Base-by-base conservation (phyloP, 2,329 filamentous ascomycete species). In the Nannizziopsis arthrosporioides region DNA sequence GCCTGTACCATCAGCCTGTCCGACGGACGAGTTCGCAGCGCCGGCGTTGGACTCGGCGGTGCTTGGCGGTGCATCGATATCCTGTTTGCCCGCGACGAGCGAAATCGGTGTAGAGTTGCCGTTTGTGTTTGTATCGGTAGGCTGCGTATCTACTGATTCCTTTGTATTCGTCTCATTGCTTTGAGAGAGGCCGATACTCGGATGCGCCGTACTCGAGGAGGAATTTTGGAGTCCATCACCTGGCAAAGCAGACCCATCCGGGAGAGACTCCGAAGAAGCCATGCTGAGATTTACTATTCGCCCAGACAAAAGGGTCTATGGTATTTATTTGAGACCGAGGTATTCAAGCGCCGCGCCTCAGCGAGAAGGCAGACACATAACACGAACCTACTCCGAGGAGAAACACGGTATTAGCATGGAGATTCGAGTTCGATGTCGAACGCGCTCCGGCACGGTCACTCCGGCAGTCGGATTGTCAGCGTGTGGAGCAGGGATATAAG, bases 31-130 rank as follows among this genome's bases (percentile, higher is more conserved):
- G 59, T 61, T 1, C 54, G 80, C 11, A 40, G 59, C 57, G 40
- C 60, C 57, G 39, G 60, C 51, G 43, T 56, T 58, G 4, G 59
- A 56, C 19, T 65, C 63, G 38, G 57, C 52, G 32, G 59, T 73
- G 79, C 22, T 64, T 34, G 27, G 61, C 71, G 38, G 66, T 71
- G 11, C 75, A 71, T 53, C 73, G 76, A 22, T 18, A 22, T 46
- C 45, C 77, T 59, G 67, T 69, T 42, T 66, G 68, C 1, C 66
- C 70, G 46, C 68, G 63, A 14, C 59, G 60, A 2, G 36, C 27
- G 32, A 37, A 1, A 32, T 17, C n/a, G 47, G 40, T 36, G 46
- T 47, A 38, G 40, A 30, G 31, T 22, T 43, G 4, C 22, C 22
- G 22, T 27, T 27, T 7, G 22, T 4, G 22, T 27, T 27, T 27